phyloP scores from a whole-genome alignment of 2,329 filamentous ascomycete genomes.

The Phaeosphaeria sp. region DNA sequence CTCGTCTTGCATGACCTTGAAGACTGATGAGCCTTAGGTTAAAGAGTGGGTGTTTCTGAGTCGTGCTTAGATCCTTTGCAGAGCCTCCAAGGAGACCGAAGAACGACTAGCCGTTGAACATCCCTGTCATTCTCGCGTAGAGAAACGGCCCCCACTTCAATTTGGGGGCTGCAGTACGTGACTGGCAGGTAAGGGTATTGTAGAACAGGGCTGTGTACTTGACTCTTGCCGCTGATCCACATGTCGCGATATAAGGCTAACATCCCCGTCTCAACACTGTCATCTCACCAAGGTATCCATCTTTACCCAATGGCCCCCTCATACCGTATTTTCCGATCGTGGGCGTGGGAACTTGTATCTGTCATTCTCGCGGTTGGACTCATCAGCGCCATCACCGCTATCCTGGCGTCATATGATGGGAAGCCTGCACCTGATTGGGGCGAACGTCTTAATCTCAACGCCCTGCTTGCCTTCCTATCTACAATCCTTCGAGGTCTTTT shows the following conservation, averaged over 20 bases:
- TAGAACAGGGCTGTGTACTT: not conserved
- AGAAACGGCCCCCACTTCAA: too few species aligned
- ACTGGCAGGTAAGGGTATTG: not conserved
- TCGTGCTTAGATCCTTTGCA: too few species aligned
- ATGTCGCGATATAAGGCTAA: not conserved
- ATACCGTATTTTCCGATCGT: not conserved
- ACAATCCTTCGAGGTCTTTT: not conserved
- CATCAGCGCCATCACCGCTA: not conserved
- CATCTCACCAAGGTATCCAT: not conserved
- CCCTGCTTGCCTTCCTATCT: constrained; percentile 2
- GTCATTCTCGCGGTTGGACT: not conserved
- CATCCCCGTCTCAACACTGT: not conserved
- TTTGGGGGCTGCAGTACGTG: not conserved
- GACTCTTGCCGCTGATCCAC: not conserved
- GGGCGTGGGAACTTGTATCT: not conserved
- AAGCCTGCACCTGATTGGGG: constrained; percentile 4
- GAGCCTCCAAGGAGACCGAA: too few species aligned
- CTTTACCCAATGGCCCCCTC: not conserved
- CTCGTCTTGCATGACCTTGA: too few species aligned
- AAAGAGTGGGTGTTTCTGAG: too few species aligned
- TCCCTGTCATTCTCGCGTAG: too few species aligned
- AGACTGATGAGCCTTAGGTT: too few species aligned
- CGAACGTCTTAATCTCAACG: not conserved
- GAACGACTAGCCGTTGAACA: too few species aligned
- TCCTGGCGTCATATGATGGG: not conserved